Percentiles rank a stretch among this genome's conserved stretches.
Conservation (phyloP, 1,284 basidiomycete species). For the Peniophora sp. region DNA sequence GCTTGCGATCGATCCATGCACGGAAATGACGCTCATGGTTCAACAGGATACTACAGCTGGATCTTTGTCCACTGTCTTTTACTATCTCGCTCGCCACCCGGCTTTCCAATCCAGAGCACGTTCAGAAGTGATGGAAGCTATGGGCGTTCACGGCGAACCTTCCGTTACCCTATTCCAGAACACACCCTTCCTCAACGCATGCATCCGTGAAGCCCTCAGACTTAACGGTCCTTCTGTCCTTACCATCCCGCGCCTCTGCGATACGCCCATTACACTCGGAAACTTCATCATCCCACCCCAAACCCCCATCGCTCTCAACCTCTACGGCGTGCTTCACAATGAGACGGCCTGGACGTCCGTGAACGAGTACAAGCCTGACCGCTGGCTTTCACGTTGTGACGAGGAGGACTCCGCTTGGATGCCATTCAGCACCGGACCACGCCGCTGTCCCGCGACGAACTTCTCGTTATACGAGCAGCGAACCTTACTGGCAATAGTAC, state of each 20-base stretch:
- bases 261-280: not conserved
- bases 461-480: conserved; percentile 16
- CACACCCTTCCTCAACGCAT: not conserved
- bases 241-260: not conserved
- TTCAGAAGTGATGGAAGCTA: not conserved
- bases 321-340: not conserved
- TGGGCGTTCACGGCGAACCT: not conserved
- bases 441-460: conserved; percentile 13
- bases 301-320: not conserved
- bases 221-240: not conserved
- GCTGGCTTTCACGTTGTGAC: not conserved
- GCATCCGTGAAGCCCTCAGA: not conserved
- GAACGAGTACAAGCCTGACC: not conserved
- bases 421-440: conserved; percentile 10
- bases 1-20: not conserved
- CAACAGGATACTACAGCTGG: not conserved
- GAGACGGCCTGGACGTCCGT: not conserved
- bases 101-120: not conserved
- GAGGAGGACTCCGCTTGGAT: conserved; percentile 3
- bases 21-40: no score
- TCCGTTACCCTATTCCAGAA: not conserved
- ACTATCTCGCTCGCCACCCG: not conserved
- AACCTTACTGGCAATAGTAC: conserved; percentile 10
- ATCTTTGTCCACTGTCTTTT: not conserved
- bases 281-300: not conserved